Evolutionary conservation across 441 rosid species (phyloP).

Genomic region (Macaranga tanarius): DNA sequence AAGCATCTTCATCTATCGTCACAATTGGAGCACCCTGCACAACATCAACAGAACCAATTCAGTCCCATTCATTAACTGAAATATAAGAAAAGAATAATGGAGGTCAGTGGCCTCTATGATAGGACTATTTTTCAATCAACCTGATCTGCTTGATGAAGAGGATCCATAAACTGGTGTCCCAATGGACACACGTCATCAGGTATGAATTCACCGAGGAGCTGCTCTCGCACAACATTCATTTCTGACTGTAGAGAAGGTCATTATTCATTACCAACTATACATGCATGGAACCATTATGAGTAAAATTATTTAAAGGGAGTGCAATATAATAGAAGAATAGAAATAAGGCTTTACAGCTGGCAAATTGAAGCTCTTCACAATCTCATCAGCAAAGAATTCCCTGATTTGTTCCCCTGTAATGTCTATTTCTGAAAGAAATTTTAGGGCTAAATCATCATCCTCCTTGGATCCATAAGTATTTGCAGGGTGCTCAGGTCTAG

Average conservation of each 20-base stretch:
- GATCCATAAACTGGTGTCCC: conserved; percentile 59
- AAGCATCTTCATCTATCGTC: conserved; percentile 43
- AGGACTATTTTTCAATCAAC: conserved; percentile 38
- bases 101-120: conserved; percentile 29
- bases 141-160: conserved; percentile 41
- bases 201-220: conserved; percentile 63
- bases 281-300: background rate
- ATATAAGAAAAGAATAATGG: conserved; percentile 8
- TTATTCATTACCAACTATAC: conserved; percentile 8
- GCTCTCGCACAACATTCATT: conserved; percentile 45
- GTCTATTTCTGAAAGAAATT: conserved; percentile 57
- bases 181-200: conserved; percentile 85
- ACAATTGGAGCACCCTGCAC: conserved; percentile 38
- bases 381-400: conserved; percentile 65
- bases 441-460: conserved; percentile 65
- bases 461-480: conserved; percentile 68
- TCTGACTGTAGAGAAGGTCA: conserved; percentile 49
- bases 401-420: conserved; percentile 53
- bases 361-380: conserved; percentile 62
- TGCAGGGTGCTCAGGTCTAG: conserved; percentile 32
- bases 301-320: conserved; percentile 2
- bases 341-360: conserved; percentile 51
- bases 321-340: conserved; percentile 18
- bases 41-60: conserved; percentile 24
- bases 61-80: conserved; percentile 10